Conservation (phyloP, 2,329 filamentous ascomycete species). For the Claviceps sp. region DNA sequence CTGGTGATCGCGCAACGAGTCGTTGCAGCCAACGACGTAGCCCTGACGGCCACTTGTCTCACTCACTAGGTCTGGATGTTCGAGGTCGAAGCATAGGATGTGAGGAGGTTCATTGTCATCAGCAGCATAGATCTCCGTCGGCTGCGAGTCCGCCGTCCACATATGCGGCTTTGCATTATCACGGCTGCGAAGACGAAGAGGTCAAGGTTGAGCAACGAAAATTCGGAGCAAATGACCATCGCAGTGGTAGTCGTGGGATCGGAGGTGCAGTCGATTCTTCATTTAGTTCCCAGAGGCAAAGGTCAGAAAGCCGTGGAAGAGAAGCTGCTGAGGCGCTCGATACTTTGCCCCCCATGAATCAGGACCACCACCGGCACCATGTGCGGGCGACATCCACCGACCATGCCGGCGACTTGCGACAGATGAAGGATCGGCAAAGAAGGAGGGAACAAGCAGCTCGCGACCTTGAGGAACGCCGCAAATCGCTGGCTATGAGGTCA, state of each 20-base stretch:
- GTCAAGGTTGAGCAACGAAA: conserved; percentile 40
- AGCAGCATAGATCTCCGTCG: conserved; percentile 51
- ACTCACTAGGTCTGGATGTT: conserved; percentile 30
- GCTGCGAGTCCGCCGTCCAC: conserved; percentile 68
- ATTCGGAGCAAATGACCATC: conserved; percentile 41
- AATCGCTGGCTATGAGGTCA: conserved; percentile 68
- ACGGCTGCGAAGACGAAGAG: conserved; percentile 49
- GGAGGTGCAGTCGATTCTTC: conserved; percentile 17
- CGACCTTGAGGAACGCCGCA: conserved; percentile 77
- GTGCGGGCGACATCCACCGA: conserved; percentile 29
- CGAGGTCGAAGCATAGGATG: conserved; percentile 52
- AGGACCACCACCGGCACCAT: conserved; percentile 3
- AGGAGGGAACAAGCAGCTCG: conserved; percentile 67
- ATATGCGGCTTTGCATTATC: conserved; percentile 19
- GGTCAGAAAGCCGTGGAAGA: conserved; percentile 26
- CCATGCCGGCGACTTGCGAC: conserved; percentile 39
- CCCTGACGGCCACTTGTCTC: conserved; percentile 26
- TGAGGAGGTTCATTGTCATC: conserved; percentile 34
- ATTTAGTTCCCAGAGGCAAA: conserved; percentile 20
- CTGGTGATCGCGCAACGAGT: conserved; percentile 35
- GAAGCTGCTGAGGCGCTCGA: conserved; percentile 19
- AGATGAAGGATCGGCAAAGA: conserved; percentile 44
- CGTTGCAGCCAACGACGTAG: conserved; percentile 34
- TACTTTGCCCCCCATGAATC: conserved; percentile 16
- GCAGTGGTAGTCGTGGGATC: conserved; percentile 32